Conservation (phyloP, 1,284 basidiomycete species). For the Ustilago hordei region DNA sequence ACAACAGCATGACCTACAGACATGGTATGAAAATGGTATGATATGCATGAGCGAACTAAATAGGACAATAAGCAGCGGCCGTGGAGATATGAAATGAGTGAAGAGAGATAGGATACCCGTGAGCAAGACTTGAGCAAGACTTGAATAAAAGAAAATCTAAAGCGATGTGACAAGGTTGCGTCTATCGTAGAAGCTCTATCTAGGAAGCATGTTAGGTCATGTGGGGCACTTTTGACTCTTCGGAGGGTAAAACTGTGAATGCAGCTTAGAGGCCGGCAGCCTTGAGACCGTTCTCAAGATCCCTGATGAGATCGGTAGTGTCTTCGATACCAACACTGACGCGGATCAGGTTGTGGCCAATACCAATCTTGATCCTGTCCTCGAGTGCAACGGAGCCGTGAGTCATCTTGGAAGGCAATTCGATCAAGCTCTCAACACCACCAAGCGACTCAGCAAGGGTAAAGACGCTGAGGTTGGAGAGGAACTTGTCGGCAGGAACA, state of each 20-base stretch:
- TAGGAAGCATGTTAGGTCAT: neutral
- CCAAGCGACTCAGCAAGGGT: slow-evolving; percentile 89
- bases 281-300: slow-evolving; percentile 79
- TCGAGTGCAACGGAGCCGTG: slow-evolving; percentile 79
- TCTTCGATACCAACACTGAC: slow-evolving; percentile 92
- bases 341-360: slow-evolving; percentile 83
- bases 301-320: slow-evolving; percentile 80
- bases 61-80: neutral
- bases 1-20: neutral
- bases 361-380: slow-evolving; percentile 70
- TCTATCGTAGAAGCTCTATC: slow-evolving; percentile 15
- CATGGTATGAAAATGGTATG: neutral
- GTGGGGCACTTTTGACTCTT: neutral
- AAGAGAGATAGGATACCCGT: neutral
- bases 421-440: slow-evolving; percentile 89
- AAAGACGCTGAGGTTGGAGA: slow-evolving; percentile 79
- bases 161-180: slow-evolving; percentile 1
- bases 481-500: slow-evolving; percentile 77
- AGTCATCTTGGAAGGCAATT: slow-evolving; percentile 73
- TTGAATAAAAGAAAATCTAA: slow-evolving; percentile 5
- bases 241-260: neutral
- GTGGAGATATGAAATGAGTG: neutral
- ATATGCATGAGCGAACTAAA: slow-evolving; percentile 1
- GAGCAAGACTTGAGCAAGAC: slow-evolving; percentile 1
- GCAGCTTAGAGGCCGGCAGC: slow-evolving; percentile 32